Percentiles rank a stretch among this genome's conserved stretches.
Evolutionary conservation across 345 rosid genomes (phyloP).

Genomic region (Salix brachista): DNA sequence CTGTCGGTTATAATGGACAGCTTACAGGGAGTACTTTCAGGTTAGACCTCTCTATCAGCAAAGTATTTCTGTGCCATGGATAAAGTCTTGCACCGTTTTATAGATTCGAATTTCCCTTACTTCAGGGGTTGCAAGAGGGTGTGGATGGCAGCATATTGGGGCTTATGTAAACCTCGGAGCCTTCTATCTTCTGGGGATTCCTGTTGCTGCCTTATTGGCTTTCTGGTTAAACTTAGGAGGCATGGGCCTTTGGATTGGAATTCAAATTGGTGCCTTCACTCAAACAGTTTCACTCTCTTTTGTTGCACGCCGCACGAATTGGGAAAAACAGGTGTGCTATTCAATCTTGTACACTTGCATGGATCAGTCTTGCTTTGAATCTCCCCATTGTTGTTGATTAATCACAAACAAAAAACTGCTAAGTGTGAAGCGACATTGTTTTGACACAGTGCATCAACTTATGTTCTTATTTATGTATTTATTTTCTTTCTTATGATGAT

Average conservation of each 20-base stretch:
- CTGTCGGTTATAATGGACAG: constrained; percentile 22
- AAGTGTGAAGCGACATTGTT: not conserved
- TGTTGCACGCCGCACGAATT: constrained; percentile 10
- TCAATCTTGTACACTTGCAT: not conserved
- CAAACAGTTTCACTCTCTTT: constrained; percentile 8
- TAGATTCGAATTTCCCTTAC: not conserved
- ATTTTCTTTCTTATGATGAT: not conserved
- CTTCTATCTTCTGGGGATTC: constrained; percentile 20
- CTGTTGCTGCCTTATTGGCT: constrained; percentile 19
- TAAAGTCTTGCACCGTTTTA: not conserved
- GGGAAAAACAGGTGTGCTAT: constrained; percentile 20
- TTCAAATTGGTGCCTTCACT: constrained; percentile 11
- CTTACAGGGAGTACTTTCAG: constrained; percentile 26
- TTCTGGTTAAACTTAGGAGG: constrained; percentile 19
- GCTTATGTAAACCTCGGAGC: constrained; percentile 20
- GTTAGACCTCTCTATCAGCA: not conserved
- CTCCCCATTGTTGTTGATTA: not conserved
- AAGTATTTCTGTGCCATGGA: not conserved
- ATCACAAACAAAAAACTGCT: not conserved
- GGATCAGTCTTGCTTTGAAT: not conserved
- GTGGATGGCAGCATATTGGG: constrained; percentile 24
- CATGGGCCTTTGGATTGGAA: constrained; percentile 24
- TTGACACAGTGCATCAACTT: not conserved
- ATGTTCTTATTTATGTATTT: not conserved
- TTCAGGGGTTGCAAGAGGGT: constrained; percentile 20